phyloP scores from a whole-genome alignment of 805 yeast genomes.

The Wickerhamiella spandovensis region DNA sequence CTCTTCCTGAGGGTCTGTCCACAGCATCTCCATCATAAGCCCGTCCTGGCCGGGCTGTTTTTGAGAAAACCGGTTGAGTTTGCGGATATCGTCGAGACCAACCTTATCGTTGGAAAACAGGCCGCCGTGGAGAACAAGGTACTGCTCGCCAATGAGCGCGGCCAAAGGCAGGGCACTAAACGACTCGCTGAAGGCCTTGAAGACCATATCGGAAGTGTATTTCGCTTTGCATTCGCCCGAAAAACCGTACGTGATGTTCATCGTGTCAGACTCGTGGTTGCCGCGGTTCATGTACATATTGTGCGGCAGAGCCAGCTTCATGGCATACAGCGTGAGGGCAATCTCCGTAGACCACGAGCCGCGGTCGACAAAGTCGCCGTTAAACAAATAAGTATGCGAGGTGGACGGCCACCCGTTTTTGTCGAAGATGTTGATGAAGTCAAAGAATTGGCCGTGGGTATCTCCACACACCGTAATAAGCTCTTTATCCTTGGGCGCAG shows the following conservation, averaged over 20 bases:
- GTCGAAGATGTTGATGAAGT: constrained; percentile 66
- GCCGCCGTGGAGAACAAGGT: constrained; percentile 92
- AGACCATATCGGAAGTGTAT: constrained; percentile 58
- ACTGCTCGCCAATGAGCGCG: constrained; percentile 61
- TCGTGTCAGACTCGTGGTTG: constrained; percentile 90
- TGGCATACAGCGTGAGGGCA: constrained; percentile 61
- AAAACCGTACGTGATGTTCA: constrained; percentile 95
- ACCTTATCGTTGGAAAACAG: constrained; percentile 66
- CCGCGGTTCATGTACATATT: constrained; percentile 76
- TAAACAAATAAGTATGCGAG: constrained; percentile 68
- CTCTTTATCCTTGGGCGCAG: constrained; percentile 24
- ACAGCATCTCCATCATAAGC: constrained; percentile 85
- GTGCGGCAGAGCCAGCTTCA: constrained; percentile 64
- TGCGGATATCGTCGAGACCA: constrained; percentile 59
- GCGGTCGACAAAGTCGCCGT: constrained; percentile 96
- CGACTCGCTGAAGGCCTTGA: constrained; percentile 71
- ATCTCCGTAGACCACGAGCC: constrained; percentile 99
- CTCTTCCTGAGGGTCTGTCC: constrained; percentile 88
- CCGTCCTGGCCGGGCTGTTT: constrained; percentile 86
- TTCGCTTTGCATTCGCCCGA: constrained; percentile 91
- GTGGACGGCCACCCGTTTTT: constrained; percentile 57
- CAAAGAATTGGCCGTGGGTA: constrained; percentile 94
- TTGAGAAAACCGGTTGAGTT: constrained; percentile 48
- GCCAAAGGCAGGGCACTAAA: constrained; percentile 82
- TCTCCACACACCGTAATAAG: constrained; percentile 86